Conservation (phyloP, 768 basidiomycete genomes). For the Lactarius hengduanensis region DNA sequence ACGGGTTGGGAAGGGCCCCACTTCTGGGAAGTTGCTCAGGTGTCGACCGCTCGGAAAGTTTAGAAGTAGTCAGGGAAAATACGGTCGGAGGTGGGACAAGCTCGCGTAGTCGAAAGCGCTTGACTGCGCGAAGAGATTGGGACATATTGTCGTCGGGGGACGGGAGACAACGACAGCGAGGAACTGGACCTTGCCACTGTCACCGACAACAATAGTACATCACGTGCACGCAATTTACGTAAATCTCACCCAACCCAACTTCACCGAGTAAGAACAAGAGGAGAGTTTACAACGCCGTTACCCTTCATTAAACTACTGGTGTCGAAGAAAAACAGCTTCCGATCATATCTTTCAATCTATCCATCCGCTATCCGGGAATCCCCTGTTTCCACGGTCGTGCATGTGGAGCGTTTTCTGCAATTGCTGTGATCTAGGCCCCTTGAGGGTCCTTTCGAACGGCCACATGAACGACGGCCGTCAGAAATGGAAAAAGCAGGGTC, state of each 20-base stretch:
- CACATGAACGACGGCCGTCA: slow-evolving; percentile 78
- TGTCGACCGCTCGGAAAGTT: slow-evolving; percentile 30
- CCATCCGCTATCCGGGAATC: slow-evolving; percentile 81
- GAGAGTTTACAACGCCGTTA: not conserved
- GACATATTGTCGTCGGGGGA: slow-evolving; percentile 10
- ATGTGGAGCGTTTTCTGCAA: slow-evolving; percentile 81
- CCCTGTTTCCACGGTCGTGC: slow-evolving; percentile 94
- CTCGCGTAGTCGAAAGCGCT: slow-evolving; percentile 48
- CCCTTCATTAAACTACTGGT: not conserved
- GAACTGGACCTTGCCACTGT: not conserved
- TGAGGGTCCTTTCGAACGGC: slow-evolving; percentile 85
- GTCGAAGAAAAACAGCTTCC: slow-evolving; percentile 28
- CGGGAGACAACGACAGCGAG: not conserved
- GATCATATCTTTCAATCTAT: slow-evolving; percentile 65
- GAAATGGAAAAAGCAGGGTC: slow-evolving; percentile 83
- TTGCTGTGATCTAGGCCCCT: slow-evolving; percentile 56
- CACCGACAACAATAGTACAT: not conserved
- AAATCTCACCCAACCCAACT: not conserved
- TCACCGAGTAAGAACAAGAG: not conserved
- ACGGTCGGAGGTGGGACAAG: slow-evolving; percentile 41
- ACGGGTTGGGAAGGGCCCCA: slow-evolving; percentile 53
- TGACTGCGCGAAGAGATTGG: slow-evolving; percentile 38
- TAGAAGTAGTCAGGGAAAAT: slow-evolving; percentile 35
- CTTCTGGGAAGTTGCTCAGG: slow-evolving; percentile 23
- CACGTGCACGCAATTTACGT: slow-evolving; percentile 16